Evolutionary conservation across 1,284 basidiomycete species (phyloP).

Genomic region (Malassezia equina): DNA sequence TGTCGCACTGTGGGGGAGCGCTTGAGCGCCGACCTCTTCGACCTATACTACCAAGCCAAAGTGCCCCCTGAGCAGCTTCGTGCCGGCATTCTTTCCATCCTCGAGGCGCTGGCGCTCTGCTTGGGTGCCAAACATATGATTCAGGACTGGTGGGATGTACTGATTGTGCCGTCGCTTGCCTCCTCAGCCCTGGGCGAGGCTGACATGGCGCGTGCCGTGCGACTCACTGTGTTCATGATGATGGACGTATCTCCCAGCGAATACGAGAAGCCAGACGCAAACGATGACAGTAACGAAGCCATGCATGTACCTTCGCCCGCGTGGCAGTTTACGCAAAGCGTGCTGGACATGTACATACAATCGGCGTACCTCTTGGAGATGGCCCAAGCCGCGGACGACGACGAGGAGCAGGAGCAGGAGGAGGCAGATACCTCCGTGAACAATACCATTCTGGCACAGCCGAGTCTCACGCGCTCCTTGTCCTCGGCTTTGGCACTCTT

Average conservation of each 20-base stretch:
- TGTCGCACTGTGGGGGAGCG: constrained; percentile 4
- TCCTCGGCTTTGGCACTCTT: constrained; percentile 17
- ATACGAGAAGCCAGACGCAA: constrained; percentile 32
- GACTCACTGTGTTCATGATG: constrained; percentile 34
- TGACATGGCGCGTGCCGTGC: constrained; percentile 24
- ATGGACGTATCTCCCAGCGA: constrained; percentile 21
- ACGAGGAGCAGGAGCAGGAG: neutral
- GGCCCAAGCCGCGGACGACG: constrained; percentile 17
- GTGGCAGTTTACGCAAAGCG: neutral
- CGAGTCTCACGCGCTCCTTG: neutral
- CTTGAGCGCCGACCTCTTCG: constrained; percentile 2
- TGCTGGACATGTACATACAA: constrained; percentile 1
- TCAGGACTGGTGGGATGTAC: constrained; percentile 40
- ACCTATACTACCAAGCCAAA: neutral
- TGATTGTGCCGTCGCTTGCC: constrained; percentile 36
- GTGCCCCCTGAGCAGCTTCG: neutral
- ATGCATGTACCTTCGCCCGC: neutral
- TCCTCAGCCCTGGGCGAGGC: constrained; percentile 20
- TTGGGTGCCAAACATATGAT: constrained; percentile 25
- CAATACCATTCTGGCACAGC: neutral
- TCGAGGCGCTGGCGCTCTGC: constrained; percentile 25
- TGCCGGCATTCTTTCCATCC: constrained; percentile 1
- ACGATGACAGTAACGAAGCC: neutral
- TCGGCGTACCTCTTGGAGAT: constrained; percentile 20
- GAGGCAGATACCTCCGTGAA: constrained; percentile 14